Base-by-base conservation (phyloP, 1,139 yeast genomes). In the Komagataea norvegica region DNA sequence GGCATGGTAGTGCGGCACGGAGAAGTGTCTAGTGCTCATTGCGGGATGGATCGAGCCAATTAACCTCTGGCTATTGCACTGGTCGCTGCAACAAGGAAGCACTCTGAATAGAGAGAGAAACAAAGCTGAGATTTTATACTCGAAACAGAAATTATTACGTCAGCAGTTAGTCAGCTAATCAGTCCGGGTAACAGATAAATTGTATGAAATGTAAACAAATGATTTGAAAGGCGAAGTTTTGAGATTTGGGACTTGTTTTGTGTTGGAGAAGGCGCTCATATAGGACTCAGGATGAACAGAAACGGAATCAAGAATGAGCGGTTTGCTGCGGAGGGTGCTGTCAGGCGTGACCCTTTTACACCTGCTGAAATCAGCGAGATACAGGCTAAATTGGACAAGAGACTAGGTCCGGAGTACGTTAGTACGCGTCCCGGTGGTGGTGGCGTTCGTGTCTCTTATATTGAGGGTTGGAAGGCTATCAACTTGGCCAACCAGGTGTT, bases 391-490 rank as follows among this genome's bases (percentile, higher is more conserved):
- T 61, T 83, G 29, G 77, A 77, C 46, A 76, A 73, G 49, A 77
- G 78, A 21, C 65, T 88, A 24, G 98, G 98, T 0, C 96, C 97
- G 0, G 97, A 89, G 59, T 89, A 77, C 54, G 79, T 91, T 23
- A 79, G 95, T 28, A 75, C 77, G 34, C 70, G 97, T 29, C 80
- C 89, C 3, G 93, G 89, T 1, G 87, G 81, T 20, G 87, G 87
- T 3, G 79, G 82, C 7, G 68, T 68, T 30, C 67, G 72, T 36
- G 86, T 83, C 5, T 77, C 83, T 2, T 83, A 83, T 51, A 70
- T 83, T 22, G 91, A 82, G 60, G 94, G 93, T 1, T 82, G 89
- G 88, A 79, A 75, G 53, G 89, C 84, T 3, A 70, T 84, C 30
- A 80, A 81, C 54, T 60, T 84, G 33, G 93, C 94, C 13, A 84